Evolutionary conservation across 2,329 filamentous ascomycete genomes (phyloP).

Genomic region (Fusarium avenaceum): DNA sequence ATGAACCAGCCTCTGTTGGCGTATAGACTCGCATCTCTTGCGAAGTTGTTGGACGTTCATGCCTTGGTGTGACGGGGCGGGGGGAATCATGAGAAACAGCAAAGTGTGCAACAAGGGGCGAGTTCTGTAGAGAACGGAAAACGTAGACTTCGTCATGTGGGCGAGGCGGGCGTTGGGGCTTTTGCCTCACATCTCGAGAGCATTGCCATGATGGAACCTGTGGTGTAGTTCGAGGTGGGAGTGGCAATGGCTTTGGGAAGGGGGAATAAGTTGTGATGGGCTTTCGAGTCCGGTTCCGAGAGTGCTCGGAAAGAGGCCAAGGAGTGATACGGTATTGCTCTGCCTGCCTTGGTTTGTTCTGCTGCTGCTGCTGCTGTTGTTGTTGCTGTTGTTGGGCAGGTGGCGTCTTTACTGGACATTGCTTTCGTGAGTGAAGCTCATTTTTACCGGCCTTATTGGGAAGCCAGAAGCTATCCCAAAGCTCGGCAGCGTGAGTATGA

Average conservation of each 20-base stretch:
- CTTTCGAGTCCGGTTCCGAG: slow-evolving; percentile 41
- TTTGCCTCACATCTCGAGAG: slow-evolving; percentile 41
- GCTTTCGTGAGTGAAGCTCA: slow-evolving; percentile 45
- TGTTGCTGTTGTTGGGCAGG: slow-evolving; percentile 46
- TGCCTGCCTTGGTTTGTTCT: slow-evolving; percentile 20
- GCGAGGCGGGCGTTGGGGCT: slow-evolving; percentile 50
- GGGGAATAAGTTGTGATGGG: slow-evolving; percentile 56
- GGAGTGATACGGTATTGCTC: slow-evolving; percentile 48
- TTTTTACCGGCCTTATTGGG: slow-evolving; percentile 29
- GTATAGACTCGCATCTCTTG: slow-evolving; percentile 29
- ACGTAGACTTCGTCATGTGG: slow-evolving; percentile 46
- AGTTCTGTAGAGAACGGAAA: slow-evolving; percentile 34
- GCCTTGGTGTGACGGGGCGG: slow-evolving; percentile 37
- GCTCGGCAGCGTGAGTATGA: slow-evolving; percentile 59
- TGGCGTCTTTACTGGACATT: slow-evolving; percentile 52
- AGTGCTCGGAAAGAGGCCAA: slow-evolving; percentile 48
- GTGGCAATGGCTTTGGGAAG: slow-evolving; percentile 56
- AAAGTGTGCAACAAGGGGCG: slow-evolving; percentile 32
- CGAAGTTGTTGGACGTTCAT: slow-evolving; percentile 27
- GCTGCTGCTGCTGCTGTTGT: slow-evolving; percentile 14
- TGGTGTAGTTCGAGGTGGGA: slow-evolving; percentile 52
- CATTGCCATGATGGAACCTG: slow-evolving; percentile 50
- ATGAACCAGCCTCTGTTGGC: slow-evolving; percentile 23
- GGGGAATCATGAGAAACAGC: slow-evolving; percentile 35
- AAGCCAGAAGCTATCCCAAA: slow-evolving; percentile 68